These are phyloP conservation scores for Rhododendron williamsianum DNA, from an alignment of 148 eudicot species.

Conservation along the genomic window DNA sequence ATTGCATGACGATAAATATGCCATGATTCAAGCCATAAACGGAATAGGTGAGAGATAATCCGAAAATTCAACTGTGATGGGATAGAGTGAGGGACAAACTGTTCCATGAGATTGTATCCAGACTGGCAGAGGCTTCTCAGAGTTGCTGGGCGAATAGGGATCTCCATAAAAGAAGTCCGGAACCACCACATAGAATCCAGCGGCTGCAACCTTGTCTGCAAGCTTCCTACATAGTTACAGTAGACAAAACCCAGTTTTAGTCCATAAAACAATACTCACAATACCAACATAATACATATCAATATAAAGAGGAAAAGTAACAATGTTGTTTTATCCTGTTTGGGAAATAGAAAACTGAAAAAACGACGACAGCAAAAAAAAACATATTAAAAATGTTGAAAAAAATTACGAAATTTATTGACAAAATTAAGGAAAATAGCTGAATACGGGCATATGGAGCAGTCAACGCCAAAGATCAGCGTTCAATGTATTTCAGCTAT, in stretches of 20 bases:
- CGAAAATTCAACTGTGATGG: background rate
- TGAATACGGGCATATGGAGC: background rate
- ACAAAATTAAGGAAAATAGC: background rate
- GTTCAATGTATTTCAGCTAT: background rate
- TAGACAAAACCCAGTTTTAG: background rate
- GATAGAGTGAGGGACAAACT: conserved; percentile 23
- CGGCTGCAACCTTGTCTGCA: conserved; percentile 54
- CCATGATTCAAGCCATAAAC: background rate
- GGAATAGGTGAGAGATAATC: background rate
- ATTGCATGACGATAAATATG: background rate
- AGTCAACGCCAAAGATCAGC: background rate
- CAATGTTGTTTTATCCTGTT: background rate
- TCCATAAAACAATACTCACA: background rate
- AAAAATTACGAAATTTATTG: background rate
- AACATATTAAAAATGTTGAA: background rate
- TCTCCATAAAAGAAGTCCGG: conserved; percentile 29
- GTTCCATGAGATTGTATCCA: conserved; percentile 37
- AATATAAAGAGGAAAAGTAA: background rate
- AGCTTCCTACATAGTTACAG: conserved; percentile 31
- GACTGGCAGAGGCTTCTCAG: conserved; percentile 24
- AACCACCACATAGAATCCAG: conserved; percentile 47
- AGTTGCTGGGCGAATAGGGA: conserved; percentile 23
- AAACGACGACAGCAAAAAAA: background rate
- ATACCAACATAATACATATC: background rate
- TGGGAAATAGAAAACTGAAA: background rate